Conservation (phyloP, 257 asterid genomes). For the Verbascum thapsus region DNA sequence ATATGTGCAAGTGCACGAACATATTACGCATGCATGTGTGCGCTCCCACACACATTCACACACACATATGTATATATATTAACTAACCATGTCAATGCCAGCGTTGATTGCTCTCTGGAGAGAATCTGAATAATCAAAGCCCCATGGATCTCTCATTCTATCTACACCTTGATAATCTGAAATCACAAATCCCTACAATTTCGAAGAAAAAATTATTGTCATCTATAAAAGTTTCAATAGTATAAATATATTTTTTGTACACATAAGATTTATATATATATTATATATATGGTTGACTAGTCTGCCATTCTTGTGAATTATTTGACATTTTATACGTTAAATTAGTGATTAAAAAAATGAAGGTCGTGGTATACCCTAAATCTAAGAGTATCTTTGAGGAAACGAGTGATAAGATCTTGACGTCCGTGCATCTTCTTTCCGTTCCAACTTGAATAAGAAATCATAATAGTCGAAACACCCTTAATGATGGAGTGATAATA, state of each 20-base stretch:
- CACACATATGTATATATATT: background rate
- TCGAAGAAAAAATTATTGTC: background rate
- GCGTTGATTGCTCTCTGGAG: slow-evolving; percentile 19
- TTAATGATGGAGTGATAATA: slow-evolving; percentile 19
- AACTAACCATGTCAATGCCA: slow-evolving; percentile 29
- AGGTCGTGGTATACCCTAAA: slow-evolving; percentile 16
- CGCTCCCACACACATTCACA: too few species aligned
- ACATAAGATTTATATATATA: background rate
- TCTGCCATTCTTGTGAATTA: too few species aligned
- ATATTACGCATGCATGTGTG: too few species aligned
- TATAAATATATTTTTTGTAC: background rate
- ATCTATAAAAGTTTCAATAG: background rate
- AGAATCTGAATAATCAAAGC: slow-evolving; percentile 15
- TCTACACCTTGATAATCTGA: slow-evolving; percentile 29
- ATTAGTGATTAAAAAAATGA: background rate
- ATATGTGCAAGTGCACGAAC: too few species aligned
- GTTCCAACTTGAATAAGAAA: slow-evolving; percentile 26
- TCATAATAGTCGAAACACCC: slow-evolving; percentile 22
- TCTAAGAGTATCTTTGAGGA: slow-evolving; percentile 14
- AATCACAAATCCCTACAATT: slow-evolving; percentile 19
- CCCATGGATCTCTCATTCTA: background rate
- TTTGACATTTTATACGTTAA: too few species aligned
- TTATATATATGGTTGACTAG: background rate
- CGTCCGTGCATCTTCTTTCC: slow-evolving; percentile 23
- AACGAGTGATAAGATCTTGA: slow-evolving; percentile 12